A percentile compares a stretch with the other conserved stretches of the same genome.
phyloP scores from a whole-genome alignment of 2,329 filamentous ascomycete genomes.

The Colletotrichum sp. region DNA sequence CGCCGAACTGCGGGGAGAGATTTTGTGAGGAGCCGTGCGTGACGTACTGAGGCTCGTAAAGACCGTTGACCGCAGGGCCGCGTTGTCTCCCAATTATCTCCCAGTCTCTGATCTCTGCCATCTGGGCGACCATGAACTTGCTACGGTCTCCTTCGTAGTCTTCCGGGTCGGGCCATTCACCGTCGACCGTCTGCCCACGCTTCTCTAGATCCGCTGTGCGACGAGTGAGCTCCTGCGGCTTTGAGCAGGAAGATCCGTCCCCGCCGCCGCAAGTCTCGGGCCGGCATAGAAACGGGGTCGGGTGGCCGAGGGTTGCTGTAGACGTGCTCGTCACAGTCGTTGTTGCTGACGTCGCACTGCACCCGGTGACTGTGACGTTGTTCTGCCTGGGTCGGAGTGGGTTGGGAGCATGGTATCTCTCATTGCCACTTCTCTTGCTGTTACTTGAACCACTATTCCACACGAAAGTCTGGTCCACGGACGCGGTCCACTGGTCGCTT shows the following conservation, averaged over 20 bases:
- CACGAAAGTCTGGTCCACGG: background rate
- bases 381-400: background rate
- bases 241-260: background rate
- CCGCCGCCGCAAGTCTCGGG: background rate
- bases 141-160: background rate
- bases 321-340: too few species aligned
- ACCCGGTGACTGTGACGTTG: too few species aligned
- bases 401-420: background rate
- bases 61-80: background rate
- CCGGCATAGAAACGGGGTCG: background rate
- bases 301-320: too few species aligned
- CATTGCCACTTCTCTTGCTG: background rate
- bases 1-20: background rate
- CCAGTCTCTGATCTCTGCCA: background rate
- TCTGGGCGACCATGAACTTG: background rate
- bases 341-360: background rate
- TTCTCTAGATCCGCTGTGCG: background rate
- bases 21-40: too few species aligned
- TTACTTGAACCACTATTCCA: background rate
- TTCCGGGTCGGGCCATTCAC: background rate
- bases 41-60: background rate
- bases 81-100: background rate
- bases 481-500: background rate
- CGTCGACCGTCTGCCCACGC: background rate
- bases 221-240: background rate